Conservation (phyloP, 2,329 filamentous ascomycete genomes). For the Dactylellina cionopaga region DNA sequence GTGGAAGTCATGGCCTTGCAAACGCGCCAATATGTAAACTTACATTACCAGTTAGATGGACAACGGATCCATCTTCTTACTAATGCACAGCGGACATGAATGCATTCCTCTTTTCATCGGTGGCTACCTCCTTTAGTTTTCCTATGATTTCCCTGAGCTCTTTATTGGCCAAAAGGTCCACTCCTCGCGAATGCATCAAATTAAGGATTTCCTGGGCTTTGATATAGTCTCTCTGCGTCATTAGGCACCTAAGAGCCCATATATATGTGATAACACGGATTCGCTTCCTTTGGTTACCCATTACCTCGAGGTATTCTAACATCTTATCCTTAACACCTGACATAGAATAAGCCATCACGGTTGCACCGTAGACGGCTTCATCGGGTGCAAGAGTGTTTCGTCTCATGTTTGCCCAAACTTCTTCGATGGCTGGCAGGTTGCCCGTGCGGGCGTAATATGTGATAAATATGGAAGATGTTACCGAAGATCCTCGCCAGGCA, state of each 20-base stretch:
- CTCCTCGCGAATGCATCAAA: slow-evolving; percentile 2
- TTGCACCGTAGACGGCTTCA: slow-evolving; percentile 38
- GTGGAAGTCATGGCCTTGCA: too few relatives aligned
- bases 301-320: slow-evolving; percentile 26
- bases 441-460: slow-evolving; percentile 13
- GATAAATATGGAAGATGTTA: slow-evolving; percentile 41
- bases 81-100: not conserved
- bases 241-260: slow-evolving; percentile 11
- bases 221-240: slow-evolving; percentile 15
- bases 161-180: slow-evolving; percentile 11
- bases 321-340: slow-evolving; percentile 20
- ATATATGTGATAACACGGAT: slow-evolving; percentile 11
- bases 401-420: slow-evolving; percentile 43
- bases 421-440: slow-evolving; percentile 23
- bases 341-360: slow-evolving; percentile 24
- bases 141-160: slow-evolving; percentile 3
- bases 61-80: not conserved
- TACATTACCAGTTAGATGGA: too few relatives aligned
- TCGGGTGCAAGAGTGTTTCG: slow-evolving; percentile 35
- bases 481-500: slow-evolving; percentile 30
- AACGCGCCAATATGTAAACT: too few relatives aligned
- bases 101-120: not conserved
- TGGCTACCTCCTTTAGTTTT: slow-evolving; percentile 10
- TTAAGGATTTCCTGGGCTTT: slow-evolving; percentile 7
- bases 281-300: slow-evolving; percentile 21